phyloP scores from a whole-genome alignment of 2,329 filamentous ascomycete genomes.

The Capronia coronata region DNA sequence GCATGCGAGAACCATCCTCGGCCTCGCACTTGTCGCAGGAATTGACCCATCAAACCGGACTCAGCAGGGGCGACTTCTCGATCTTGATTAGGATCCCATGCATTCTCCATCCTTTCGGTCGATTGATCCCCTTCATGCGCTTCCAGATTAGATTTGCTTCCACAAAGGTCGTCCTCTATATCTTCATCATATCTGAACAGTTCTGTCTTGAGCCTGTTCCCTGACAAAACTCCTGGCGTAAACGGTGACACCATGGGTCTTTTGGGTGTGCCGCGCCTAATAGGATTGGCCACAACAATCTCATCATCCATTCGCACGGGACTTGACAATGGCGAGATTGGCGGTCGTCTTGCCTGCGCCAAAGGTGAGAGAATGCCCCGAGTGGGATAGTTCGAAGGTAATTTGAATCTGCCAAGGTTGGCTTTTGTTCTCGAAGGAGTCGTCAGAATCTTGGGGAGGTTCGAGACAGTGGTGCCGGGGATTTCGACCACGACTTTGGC shows the following conservation, averaged over 20 bases:
- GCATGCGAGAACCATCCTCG: slow-evolving; percentile 1
- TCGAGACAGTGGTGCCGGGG: background rate
- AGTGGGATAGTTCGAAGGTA: slow-evolving; percentile 5
- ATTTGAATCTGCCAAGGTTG: background rate
- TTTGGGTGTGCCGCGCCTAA: slow-evolving; percentile 6
- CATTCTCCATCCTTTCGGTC: background rate
- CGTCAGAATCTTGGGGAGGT: background rate
- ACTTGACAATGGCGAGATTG: slow-evolving; percentile 19
- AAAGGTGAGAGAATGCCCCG: slow-evolving; percentile 20
- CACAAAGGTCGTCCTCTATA: background rate
- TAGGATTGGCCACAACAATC: background rate
- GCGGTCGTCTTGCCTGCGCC: slow-evolving; percentile 18
- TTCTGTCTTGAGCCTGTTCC: slow-evolving; percentile 12
- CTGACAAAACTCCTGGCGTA: slow-evolving; percentile 12
- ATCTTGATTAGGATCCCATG: background rate
- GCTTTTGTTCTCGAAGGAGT: slow-evolving; percentile 7
- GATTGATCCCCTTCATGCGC: background rate
- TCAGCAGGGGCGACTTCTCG: background rate
- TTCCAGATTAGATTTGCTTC: background rate
- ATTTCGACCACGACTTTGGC: slow-evolving; percentile 20
- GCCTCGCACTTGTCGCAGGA: slow-evolving; percentile 13
- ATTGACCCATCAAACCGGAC: slow-evolving; percentile 7
- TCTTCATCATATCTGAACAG: background rate
- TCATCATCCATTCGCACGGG: slow-evolving; percentile 12
- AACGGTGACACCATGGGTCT: slow-evolving; percentile 16